Evolutionary conservation across 306 rosid species (phyloP).

Genomic region (Benincasa hispida): DNA sequence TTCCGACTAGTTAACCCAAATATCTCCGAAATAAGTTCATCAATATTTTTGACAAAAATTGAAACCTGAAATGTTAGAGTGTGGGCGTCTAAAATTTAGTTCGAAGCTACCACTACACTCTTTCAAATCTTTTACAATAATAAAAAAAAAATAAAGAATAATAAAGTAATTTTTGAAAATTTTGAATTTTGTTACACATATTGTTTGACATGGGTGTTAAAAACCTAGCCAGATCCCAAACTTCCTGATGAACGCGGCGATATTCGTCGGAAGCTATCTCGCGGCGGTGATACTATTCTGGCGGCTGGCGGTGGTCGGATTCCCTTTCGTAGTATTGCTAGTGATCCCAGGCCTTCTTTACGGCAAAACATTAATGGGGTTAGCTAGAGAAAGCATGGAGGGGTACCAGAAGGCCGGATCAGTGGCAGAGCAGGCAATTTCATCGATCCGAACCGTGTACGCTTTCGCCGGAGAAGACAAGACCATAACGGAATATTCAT

Average conservation of each 20-base stretch:
- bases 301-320: constrained; percentile 66
- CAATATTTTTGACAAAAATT: too few species aligned
- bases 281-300: constrained; percentile 56
- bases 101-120: too few species aligned
- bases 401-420: constrained; percentile 60
- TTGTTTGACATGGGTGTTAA: too few species aligned
- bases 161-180: too few species aligned
- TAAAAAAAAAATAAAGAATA: too few species aligned
- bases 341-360: constrained; percentile 79
- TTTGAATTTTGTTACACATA: too few species aligned
- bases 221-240: constrained; percentile 48
- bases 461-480: constrained; percentile 74
- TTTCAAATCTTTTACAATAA: too few species aligned
- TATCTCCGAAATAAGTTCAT: too few species aligned
- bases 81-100: too few species aligned
- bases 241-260: constrained; percentile 45
- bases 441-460: constrained; percentile 77
- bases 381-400: constrained; percentile 51
- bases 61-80: too few species aligned
- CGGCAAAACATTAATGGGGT: constrained; percentile 60
- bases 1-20: too few species aligned
- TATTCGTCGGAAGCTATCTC: constrained; percentile 65
- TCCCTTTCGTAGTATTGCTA: constrained; percentile 57
- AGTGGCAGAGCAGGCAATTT: constrained; percentile 75
- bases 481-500: constrained; percentile 50